These are phyloP conservation scores for Penicillium glabrum DNA, from an alignment of 2,329 filamentous ascomycete genomes.

Conservation along the genomic window DNA sequence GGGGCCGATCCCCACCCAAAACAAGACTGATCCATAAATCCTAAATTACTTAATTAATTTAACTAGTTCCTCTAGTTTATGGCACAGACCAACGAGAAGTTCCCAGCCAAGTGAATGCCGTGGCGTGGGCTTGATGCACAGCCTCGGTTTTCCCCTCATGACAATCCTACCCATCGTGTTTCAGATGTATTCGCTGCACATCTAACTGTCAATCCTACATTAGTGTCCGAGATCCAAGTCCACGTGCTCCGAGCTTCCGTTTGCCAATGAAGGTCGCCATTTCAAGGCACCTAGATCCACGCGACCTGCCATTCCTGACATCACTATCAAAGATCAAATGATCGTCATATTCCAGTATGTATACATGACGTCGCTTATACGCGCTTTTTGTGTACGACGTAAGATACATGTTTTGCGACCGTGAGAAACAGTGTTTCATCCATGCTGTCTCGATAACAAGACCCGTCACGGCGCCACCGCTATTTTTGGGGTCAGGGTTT, in stretches of 20 bases:
- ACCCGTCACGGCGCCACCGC: not conserved
- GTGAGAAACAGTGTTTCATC: not conserved
- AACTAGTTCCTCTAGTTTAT: not conserved
- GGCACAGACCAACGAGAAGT: not conserved
- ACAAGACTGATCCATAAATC: not conserved
- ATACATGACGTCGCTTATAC: not conserved
- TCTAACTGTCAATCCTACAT: not conserved
- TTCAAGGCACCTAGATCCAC: not conserved
- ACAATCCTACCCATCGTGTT: not conserved
- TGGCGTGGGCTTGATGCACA: not conserved
- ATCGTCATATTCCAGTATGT: not conserved
- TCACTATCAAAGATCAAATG: not conserved
- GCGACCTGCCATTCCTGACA: not conserved
- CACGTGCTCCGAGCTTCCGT: not conserved
- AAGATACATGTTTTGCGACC: not conserved
- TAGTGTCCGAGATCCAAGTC: not conserved
- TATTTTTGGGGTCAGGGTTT: not conserved
- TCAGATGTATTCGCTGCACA: not conserved
- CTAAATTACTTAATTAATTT: not conserved
- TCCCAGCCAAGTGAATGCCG: not conserved
- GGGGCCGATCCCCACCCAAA: not conserved
- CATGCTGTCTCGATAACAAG: not conserved
- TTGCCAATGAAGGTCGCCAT: not conserved
- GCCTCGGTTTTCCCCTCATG: not conserved
- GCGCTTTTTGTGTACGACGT: not conserved